Percentiles rank a stretch among this genome's conserved stretches.
Conservation (phyloP, 192 early-diverging fungal genomes). For the Anaeromyces robustus region DNA sequence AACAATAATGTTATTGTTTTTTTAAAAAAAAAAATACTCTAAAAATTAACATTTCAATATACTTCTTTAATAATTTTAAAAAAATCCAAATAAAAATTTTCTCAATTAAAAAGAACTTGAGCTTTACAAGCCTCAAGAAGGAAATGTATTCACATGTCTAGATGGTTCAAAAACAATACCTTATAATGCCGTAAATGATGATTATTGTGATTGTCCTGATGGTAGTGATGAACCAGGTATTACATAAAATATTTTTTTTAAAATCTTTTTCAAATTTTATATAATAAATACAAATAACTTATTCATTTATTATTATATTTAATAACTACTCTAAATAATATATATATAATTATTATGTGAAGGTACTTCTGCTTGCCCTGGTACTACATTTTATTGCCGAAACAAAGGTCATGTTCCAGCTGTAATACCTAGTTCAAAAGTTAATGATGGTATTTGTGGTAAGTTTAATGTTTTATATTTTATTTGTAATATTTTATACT, state of each 20-base stretch:
- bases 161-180: conserved; percentile 56
- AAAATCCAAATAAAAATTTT: too few species aligned
- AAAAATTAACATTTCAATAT: too few species aligned
- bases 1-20: too few species aligned
- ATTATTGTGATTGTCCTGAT: conserved; percentile 94
- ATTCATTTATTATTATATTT: too few species aligned
- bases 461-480: conserved; percentile 1
- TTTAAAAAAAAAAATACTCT: too few species aligned
- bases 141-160: conserved; percentile 43
- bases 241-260: too few species aligned
- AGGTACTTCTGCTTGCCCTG: conserved; percentile 84
- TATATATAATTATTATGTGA: too few species aligned
- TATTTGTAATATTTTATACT: too few species aligned
- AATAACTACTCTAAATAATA: too few species aligned
- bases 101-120: not conserved
- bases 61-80: too few species aligned
- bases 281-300: too few species aligned
- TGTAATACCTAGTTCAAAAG: conserved; percentile 44
- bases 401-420: conserved; percentile 61
- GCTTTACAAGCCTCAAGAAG: not conserved
- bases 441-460: conserved; percentile 94
- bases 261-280: too few species aligned
- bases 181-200: conserved; percentile 70
- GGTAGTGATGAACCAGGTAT: conserved; percentile 87
- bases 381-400: conserved; percentile 62